A percentile compares a stretch with the other conserved stretches of the same genome.
Evolutionary conservation across 805 yeast species (phyloP).

Genomic region (Peterozyma xylosa): DNA sequence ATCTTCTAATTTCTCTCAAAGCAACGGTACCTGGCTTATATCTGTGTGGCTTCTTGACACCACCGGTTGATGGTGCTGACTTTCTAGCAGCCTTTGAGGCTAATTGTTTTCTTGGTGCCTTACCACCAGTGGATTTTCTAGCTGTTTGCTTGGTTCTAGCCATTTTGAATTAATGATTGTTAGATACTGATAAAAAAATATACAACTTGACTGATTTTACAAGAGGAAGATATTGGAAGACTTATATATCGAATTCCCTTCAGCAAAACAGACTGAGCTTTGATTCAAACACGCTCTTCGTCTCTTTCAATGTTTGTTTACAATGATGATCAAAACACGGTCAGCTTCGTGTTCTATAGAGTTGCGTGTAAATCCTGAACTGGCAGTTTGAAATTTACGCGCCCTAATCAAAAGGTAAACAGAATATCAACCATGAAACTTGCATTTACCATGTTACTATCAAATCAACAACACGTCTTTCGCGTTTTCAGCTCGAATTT

Average conservation of each 20-base stretch:
- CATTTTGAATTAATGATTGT: conserved; percentile 35
- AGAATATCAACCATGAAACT: no score
- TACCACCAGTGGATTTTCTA: conserved; percentile 93
- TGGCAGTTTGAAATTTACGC: no score
- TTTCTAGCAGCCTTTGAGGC: conserved; percentile 93
- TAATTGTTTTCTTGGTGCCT: conserved; percentile 90
- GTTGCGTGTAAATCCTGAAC: no score
- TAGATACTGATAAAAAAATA: conserved; percentile 2
- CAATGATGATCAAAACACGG: no score
- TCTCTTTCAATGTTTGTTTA: no score
- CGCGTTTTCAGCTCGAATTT: no score
- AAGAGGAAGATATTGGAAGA: background rate
- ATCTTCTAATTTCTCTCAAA: conserved; percentile 93
- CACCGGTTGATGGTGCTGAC: conserved; percentile 87
- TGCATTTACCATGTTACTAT: no score
- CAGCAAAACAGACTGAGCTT: background rate
- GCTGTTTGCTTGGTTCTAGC: conserved; percentile 94
- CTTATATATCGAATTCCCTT: background rate
- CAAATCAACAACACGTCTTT: no score
- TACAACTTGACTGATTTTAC: background rate
- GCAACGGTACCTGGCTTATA: conserved; percentile 98
- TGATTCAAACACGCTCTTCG: background rate
- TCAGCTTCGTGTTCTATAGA: no score
- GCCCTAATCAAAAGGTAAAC: no score
- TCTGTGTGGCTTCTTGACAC: conserved; percentile 94